Base-by-base conservation (phyloP, 352 stramenopile genomes). In the Blastocystis sp. region DNA sequence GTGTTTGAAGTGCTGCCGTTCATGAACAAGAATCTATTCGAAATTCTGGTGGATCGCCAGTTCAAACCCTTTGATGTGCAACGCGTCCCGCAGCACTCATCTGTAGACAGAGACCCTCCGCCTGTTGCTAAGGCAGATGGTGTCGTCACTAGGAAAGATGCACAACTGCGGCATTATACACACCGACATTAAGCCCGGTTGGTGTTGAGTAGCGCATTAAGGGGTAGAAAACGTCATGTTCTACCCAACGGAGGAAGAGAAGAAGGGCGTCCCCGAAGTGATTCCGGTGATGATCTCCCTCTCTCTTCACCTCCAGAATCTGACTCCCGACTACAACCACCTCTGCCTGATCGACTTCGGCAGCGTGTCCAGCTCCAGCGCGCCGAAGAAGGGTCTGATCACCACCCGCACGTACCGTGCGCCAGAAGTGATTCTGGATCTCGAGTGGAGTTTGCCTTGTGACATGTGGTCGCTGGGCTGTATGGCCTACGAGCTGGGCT, bases 401-500 rank as follows among this genome's bases (percentile, higher is more conserved):
- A 99, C 98, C 90, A 99, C 97, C 59, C 91, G 97, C 19, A 97
- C 99, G 90, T 99, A 99, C 90, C 93, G 97, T 24, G 95, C 95
- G 38, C 96, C 96, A 0, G 96, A 98, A 91, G 96, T 99, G 1
- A 98, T 98, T 89, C 92, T 99, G 34, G 95, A 95, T 19, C 91
- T 98, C 59, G 95, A 95, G 42, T 99, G 97, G 97, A 97, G 95
- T 90, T 98, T 95, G 76, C 95, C 96, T 34, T 98, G 95, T 19
- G 97, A 99, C 90, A 94, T 99, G 90, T 99, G 97, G 97, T 98
- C 94, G n/a, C 92, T 94, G 9, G 97, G 96, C 1, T 99, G 97
- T 90, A 98, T 99, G 90, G 94, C 99, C 70, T 95, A 95, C 28
- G 97, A 99, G 91, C 90, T 99, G 11, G 70, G 62, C 48, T 79